Percentiles rank a stretch among this genome's conserved stretches.
These are phyloP conservation scores for Candida labiduridarum DNA, from an alignment of 1,139 yeast species.

Conservation along the genomic window DNA sequence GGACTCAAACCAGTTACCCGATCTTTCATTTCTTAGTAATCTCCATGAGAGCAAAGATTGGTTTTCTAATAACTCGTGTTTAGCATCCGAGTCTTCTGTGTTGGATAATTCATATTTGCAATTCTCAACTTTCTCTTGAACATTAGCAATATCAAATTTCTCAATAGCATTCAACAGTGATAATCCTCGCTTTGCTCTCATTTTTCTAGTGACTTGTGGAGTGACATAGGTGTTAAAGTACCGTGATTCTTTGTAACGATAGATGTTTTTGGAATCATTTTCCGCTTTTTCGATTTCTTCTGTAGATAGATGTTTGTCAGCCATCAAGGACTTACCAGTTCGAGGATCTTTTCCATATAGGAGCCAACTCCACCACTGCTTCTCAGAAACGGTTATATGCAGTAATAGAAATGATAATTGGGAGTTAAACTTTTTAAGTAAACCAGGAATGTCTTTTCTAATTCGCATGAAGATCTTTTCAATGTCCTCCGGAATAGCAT, in stretches of 20 bases:
- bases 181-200: slow-evolving; percentile 40
- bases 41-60: slow-evolving; percentile 36
- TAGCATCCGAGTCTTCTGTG: slow-evolving; percentile 9
- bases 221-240: slow-evolving; percentile 48
- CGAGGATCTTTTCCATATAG: slow-evolving; percentile 40
- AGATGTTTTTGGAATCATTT: slow-evolving; percentile 19
- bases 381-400: slow-evolving; percentile 31
- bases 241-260: slow-evolving; percentile 36
- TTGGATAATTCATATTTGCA: slow-evolving; percentile 15
- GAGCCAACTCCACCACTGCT: slow-evolving; percentile 47
- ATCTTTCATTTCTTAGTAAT: slow-evolving; percentile 25
- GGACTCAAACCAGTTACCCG: slow-evolving; percentile 23
- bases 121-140: slow-evolving; percentile 11
- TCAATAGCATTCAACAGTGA: slow-evolving; percentile 17
- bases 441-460: slow-evolving; percentile 28
- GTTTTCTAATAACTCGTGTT: slow-evolving; percentile 23
- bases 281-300: slow-evolving; percentile 25
- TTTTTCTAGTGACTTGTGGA: slow-evolving; percentile 46
- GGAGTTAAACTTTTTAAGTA: slow-evolving; percentile 26
- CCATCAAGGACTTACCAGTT: slow-evolving; percentile 33
- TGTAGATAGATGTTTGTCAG: slow-evolving; percentile 22
- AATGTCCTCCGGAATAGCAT: slow-evolving; percentile 28
- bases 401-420: slow-evolving; percentile 32
- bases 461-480: slow-evolving; percentile 26
- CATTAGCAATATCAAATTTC: slow-evolving; percentile 11